Evolutionary conservation across 495 filamentous ascomycete genomes (phyloP), one percentile per base, ranked within the genome.

Genomic region (Aspergillus wentii): DNA sequence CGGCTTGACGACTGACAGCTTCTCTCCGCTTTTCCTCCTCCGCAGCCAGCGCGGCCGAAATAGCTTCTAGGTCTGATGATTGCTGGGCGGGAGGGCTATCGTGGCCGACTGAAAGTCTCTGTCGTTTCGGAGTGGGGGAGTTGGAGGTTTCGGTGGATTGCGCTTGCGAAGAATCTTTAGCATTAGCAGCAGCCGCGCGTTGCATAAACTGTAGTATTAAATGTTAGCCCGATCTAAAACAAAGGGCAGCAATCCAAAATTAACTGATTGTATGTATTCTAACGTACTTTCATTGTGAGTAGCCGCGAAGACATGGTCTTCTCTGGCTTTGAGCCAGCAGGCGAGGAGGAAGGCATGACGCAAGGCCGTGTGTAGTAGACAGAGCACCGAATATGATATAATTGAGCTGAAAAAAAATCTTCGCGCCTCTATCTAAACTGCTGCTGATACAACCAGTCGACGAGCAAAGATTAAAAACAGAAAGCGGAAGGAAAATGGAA

Each of bases 301-400:
- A 96, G 77, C 37, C 89, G 79, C 2, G 86, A 90, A 43, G 90
- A 95, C 85, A 94, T 92, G 8, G 69, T 68, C 66, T 94, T 94
- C 14, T 65, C 56, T 18, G 71, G 55, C 54, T 66, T 72, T 28
- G 56, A 44, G 43, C 64, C 48, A 38, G 59, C 30, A 20, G 54
- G 36, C 17, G 49, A 37, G 16, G 57, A 43, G 39, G 35, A 32
- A 25, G 60, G 46, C 71, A 69, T 69, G 44, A 48, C 47, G 66
- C 54, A 19, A 54, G 53, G n/a, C n/a, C n/a, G n/a, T 44, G 43
- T 27, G 21, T 34, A 20, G 15, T 22, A 1, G 13, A 10, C 9
- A 22, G 11, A 13, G 10, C 8, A 17, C 22, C 22, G 17, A 21
- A 34, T 32, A 30, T 30, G 17, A 32, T 3, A 26, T 26, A n/a